These are phyloP conservation scores for Exophiala alcalophila DNA, from an alignment of 2,329 filamentous ascomycete species.

Conservation along the genomic window DNA sequence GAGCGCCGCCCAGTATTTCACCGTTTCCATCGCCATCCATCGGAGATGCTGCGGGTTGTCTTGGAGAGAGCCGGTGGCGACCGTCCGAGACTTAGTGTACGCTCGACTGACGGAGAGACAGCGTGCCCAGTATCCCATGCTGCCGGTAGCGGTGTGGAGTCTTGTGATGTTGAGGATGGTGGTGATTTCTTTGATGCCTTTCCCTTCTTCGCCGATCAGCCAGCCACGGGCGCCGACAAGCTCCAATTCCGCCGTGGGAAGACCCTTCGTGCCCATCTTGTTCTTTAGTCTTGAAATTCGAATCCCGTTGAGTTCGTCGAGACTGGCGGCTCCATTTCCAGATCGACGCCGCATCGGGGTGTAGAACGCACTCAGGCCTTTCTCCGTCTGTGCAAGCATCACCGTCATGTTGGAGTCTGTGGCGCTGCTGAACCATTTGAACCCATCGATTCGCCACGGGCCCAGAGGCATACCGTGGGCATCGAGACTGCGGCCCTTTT, in stretches of 20 bases:
- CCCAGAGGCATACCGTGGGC: slow-evolving; percentile 46
- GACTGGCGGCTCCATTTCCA: slow-evolving; percentile 3
- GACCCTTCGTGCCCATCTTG: slow-evolving; percentile 66
- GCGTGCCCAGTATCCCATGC: slow-evolving; percentile 39
- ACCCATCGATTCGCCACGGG: slow-evolving; percentile 57
- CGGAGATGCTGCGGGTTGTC: slow-evolving; percentile 41
- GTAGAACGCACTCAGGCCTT: slow-evolving; percentile 60
- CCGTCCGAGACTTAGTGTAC: slow-evolving; percentile 41
- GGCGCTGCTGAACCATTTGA: slow-evolving; percentile 70
- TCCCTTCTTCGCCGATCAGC: slow-evolving; percentile 64
- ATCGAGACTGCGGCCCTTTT: slow-evolving; percentile 30
- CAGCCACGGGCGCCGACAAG: slow-evolving; percentile 61
- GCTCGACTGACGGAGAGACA: slow-evolving; percentile 41
- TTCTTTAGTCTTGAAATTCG: slow-evolving; percentile 67
- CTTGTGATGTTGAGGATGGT: slow-evolving; percentile 65
- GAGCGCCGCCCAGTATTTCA: slow-evolving; percentile 26
- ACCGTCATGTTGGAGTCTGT: slow-evolving; percentile 65
- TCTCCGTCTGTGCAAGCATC: slow-evolving; percentile 59
- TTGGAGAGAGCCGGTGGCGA: slow-evolving; percentile 38
- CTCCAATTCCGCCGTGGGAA: slow-evolving; percentile 71
- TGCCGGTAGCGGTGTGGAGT: slow-evolving; percentile 41
- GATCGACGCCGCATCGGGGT: slow-evolving; percentile 52
- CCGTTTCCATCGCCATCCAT: slow-evolving; percentile 33
- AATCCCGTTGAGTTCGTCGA: slow-evolving; percentile 56
- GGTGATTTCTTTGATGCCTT: slow-evolving; percentile 65